A percentile compares a stretch with the other conserved stretches of the same genome.
Conservation (phyloP, 306 rosid species). For the Malus sieversii region DNA sequence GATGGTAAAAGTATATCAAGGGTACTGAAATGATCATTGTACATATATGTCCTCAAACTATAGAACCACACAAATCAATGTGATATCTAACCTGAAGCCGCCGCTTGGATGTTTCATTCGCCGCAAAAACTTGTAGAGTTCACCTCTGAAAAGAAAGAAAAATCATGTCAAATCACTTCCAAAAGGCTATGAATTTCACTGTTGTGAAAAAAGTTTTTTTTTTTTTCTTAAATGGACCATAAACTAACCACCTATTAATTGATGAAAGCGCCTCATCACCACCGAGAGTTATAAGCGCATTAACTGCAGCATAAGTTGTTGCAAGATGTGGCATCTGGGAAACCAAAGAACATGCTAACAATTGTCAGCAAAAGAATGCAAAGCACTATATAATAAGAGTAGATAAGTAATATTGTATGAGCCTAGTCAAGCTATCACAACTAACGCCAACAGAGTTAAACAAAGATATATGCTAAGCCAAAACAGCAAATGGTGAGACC, state of each 20-base stretch:
- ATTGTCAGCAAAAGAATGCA: neutral
- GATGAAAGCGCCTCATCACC: slow-evolving; percentile 67
- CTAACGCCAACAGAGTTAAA: neutral
- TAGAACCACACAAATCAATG: slow-evolving; percentile 11
- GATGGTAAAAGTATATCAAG: neutral
- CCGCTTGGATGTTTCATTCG: slow-evolving; percentile 81
- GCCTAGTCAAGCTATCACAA: too few relatives aligned
- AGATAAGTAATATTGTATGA: neutral
- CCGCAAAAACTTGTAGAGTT: slow-evolving; percentile 49
- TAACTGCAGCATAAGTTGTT: slow-evolving; percentile 91
- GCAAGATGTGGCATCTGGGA: slow-evolving; percentile 94
- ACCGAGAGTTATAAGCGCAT: slow-evolving; percentile 75
- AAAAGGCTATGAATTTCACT: slow-evolving; percentile 3
- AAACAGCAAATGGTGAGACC: neutral
- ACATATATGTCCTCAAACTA: slow-evolving; percentile 1
- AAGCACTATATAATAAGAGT: neutral
- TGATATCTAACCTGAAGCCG: slow-evolving; percentile 65
- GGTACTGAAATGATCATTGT: neutral
- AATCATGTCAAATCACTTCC: slow-evolving; percentile 19
- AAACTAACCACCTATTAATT: slow-evolving; percentile 81
- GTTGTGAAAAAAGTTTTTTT: slow-evolving; percentile 1
- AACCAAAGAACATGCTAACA: neutral
- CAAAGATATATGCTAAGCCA: slow-evolving; percentile 5
- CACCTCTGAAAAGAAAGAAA: slow-evolving; percentile 40
- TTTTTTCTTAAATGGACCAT: slow-evolving; percentile 10